A percentile compares a stretch with the other conserved stretches of the same genome.
Evolutionary conservation across 176 grass and related monocot genomes (phyloP).

Genomic region (Oryza meyeriana): DNA sequence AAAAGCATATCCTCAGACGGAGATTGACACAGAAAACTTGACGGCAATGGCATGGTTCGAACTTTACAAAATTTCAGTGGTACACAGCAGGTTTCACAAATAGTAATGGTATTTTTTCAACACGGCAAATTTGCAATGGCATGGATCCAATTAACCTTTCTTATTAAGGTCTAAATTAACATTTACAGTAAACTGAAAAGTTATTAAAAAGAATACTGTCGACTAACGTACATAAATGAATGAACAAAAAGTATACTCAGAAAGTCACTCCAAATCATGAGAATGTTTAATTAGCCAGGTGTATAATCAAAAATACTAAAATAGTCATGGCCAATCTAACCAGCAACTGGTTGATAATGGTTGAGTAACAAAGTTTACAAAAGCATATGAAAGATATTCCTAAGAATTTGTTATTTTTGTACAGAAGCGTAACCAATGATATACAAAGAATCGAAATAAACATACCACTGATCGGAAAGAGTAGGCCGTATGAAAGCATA

Average conservation of each 20-base stretch:
- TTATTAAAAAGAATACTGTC: not conserved
- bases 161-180: not conserved
- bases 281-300: not conserved
- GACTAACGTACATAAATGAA: not conserved
- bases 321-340: not conserved
- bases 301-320: not conserved
- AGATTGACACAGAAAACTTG: no score
- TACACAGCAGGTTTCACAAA: no score
- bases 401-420: conserved; percentile 1
- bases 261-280: conserved; percentile 1
- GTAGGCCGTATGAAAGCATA: conserved; percentile 97
- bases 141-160: no score
- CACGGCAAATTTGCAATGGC: no score
- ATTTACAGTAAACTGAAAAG: not conserved
- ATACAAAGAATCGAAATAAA: not conserved
- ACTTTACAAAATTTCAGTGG: no score
- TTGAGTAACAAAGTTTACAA: not conserved
- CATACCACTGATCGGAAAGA: conserved; percentile 85
- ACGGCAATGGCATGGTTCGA: no score
- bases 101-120: no score
- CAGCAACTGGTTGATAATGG: not conserved
- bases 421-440: not conserved
- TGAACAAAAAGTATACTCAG: not conserved
- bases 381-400: not conserved
- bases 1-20: no score